Base-by-base conservation (phyloP, 2,329 filamentous ascomycete species). In the Domatiomyces catenatus region DNA sequence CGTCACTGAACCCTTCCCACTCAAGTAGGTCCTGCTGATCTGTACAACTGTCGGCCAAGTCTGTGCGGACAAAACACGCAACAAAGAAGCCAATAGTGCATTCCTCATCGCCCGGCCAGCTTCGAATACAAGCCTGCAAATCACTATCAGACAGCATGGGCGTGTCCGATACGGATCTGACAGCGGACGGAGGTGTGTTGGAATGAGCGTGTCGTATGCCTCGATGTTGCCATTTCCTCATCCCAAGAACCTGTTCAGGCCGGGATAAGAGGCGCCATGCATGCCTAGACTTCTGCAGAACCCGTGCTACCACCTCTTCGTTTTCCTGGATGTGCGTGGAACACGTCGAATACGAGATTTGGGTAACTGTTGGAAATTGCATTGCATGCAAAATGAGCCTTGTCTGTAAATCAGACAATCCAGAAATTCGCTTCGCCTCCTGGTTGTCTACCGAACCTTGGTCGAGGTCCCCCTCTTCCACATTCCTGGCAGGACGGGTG, bases 81-180 rank as follows among this genome's bases (percentile, higher is more conserved):
- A 95, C 85, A 60, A 98, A 98, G 67, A 98, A 96, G 0, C 92
- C 90, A 77, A 95, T 94, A 0, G 89, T 85, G 0, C 88, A 87
- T 55, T 84, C 78, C 8, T 81, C 81, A 58, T 90, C 87, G 22
- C 80, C 84, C 59, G 89, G 85, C 65, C 84, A 82, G 28, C 86
- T 86, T 52, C 90, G 74, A 50, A 95, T 83, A 61, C 88, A 94
- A 2, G 76, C 84, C 22, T 90, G 81, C 5, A 72, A 66, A 42
- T 72, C 62, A 48, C 79, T 69, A 1, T 74, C 75, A 50, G 36
- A 63, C 53, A 50, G 64, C 55, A 39, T 22, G 19, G 22, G 48
- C 39, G 15, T 18, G 8, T 18, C 49, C 42, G 45, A 50, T 8
- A 48, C 47, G 3, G 19, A 18, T 32, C 45, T 24, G 12, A 8